A percentile compares a stretch with the other conserved stretches of the same genome.
phyloP scores from a whole-genome alignment of 23 red algal species.

The Gracilaria caudata region DNA sequence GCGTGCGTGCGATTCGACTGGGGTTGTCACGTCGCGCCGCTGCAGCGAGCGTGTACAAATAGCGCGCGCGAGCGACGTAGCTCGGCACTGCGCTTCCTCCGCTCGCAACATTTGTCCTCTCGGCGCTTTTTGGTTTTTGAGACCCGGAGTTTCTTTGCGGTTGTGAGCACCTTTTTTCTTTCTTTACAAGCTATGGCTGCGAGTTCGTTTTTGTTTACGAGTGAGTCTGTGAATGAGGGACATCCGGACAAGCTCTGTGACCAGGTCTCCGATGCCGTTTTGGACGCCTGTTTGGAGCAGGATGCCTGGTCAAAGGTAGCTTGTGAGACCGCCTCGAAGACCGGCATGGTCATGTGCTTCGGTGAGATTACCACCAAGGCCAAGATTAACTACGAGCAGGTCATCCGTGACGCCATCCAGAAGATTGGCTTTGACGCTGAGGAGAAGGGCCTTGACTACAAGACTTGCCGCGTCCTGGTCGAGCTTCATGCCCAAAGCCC shows the following conservation, averaged over 20 bases:
- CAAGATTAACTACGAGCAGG: conserved; percentile 92
- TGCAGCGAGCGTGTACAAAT: conserved; percentile 10
- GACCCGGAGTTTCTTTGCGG: neutral
- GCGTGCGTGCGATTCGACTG: neutral
- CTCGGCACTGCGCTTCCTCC: neutral
- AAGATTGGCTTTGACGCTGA: conserved; percentile 98
- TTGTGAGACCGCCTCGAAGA: conserved; percentile 98
- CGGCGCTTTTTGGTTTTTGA: neutral
- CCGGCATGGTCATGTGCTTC: conserved; percentile 99
- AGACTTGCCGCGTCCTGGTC: conserved; percentile 94
- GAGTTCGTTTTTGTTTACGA: conserved; percentile 92
- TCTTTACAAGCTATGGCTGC: conserved; percentile 2
- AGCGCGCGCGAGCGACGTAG: neutral
- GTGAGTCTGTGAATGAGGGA: conserved; percentile 99
- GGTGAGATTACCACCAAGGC: conserved; percentile 97
- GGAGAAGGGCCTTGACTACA: conserved; percentile 96
- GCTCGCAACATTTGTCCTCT: neutral
- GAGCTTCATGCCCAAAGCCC: conserved; percentile 93
- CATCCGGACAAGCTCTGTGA: conserved; percentile 99
- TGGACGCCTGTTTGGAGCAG: conserved; percentile 94
- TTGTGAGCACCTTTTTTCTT: neutral
- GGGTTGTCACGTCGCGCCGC: neutral
- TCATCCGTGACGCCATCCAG: conserved; percentile 89
- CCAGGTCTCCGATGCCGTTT: conserved; percentile 96
- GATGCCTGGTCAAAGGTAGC: conserved; percentile 92